Evolutionary conservation across 2,329 filamentous ascomycete genomes (phyloP).

Genomic region (Curvularia sp.): DNA sequence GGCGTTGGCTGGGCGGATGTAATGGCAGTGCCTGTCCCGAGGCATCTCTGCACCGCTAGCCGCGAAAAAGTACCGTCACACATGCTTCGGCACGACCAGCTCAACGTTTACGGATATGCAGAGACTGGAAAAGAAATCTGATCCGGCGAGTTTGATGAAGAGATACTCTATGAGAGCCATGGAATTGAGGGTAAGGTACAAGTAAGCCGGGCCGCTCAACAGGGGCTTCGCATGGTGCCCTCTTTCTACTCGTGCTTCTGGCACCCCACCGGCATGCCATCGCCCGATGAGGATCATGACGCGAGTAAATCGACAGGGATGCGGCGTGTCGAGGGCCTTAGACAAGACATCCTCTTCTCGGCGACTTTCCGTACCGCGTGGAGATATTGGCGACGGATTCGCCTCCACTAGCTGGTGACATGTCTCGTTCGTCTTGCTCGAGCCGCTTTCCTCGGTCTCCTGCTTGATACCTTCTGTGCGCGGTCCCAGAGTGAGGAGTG

Average conservation of each 20-base stretch:
- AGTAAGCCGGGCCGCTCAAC: conserved; percentile 14
- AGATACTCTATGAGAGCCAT: neutral
- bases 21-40: neutral
- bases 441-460: neutral
- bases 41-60: conserved; percentile 2
- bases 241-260: conserved; percentile 1
- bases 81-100: neutral
- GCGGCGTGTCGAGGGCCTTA: conserved; percentile 18
- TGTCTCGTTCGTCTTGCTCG: neutral
- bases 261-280: conserved; percentile 22
- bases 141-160: neutral
- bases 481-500: neutral
- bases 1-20: conserved; percentile 16
- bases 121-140: neutral
- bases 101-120: neutral
- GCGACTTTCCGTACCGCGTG: conserved; percentile 12
- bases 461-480: conserved; percentile 9
- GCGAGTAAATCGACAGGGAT: conserved; percentile 25
- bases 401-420: conserved; percentile 12
- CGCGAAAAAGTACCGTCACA: neutral
- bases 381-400: conserved; percentile 14
- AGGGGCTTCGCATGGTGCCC: neutral
- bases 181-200: neutral
- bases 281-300: conserved; percentile 23
- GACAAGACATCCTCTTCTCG: conserved; percentile 25